Conservation (phyloP, 164 flowering plant species). For the Dillenia turbinata region DNA sequence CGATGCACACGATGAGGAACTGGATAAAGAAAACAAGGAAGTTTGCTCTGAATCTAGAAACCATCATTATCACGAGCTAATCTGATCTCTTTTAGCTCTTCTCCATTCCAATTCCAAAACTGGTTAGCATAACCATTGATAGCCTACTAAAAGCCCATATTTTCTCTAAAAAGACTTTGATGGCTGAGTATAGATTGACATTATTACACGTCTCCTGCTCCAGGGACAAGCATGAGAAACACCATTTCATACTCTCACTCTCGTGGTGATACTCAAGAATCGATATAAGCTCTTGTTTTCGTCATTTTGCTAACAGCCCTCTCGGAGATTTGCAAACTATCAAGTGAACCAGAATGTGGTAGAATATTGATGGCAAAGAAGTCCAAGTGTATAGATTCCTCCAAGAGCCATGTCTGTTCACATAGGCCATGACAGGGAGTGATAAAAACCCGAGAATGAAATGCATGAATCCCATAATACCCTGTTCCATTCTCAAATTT, state of each 20-base stretch:
- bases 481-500: too few relatives aligned
- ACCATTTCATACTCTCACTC: conserved; percentile 5
- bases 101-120: conserved; percentile 56
- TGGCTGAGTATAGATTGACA: conserved; percentile 26
- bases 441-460: conserved; percentile 69
- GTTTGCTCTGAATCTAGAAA: too few relatives aligned
- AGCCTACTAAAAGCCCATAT: conserved; percentile 49
- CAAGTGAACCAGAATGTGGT: conserved; percentile 29
- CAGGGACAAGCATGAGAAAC: conserved; percentile 10
- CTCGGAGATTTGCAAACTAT: conserved; percentile 63
- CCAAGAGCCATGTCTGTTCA: conserved; percentile 41
- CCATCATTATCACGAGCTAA: too few relatives aligned
- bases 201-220: conserved; percentile 15
- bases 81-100: too few relatives aligned
- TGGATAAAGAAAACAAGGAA: too few relatives aligned
- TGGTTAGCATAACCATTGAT: conserved; percentile 28
- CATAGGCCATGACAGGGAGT: conserved; percentile 49
- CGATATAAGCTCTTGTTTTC: conserved; percentile 42
- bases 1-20: too few relatives aligned
- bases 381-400: conserved; percentile 46
- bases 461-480: conserved; percentile 43
- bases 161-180: conserved; percentile 35
- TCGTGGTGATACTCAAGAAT: conserved; percentile 24
- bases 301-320: conserved; percentile 61
- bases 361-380: conserved; percentile 35